phyloP scores from a whole-genome alignment of 768 basidiomycete species.

The Gloeophyllum trabeum region DNA sequence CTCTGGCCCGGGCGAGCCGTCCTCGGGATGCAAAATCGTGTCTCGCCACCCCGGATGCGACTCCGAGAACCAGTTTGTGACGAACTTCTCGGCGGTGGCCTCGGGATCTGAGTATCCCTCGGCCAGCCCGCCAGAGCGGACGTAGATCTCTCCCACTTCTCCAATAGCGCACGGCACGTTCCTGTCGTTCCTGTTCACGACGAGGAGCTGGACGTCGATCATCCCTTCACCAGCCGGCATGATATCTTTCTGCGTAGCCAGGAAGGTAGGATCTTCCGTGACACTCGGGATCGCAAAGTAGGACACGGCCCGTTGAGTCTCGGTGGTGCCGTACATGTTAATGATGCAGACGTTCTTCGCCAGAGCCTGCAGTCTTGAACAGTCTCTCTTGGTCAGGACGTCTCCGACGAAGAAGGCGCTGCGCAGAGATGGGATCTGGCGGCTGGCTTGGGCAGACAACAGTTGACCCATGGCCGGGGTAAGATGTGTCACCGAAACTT shows the following conservation, averaged over 20 bases:
- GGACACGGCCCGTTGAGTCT: conserved; percentile 97
- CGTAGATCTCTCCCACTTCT: conserved; percentile 98
- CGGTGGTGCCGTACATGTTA: conserved; percentile 99
- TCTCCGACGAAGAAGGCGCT: conserved; percentile 99
- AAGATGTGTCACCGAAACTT: conserved; percentile 92
- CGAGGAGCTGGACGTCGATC: conserved; percentile 94
- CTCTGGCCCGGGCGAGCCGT: conserved; percentile 50
- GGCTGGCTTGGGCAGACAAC: conserved; percentile 76
- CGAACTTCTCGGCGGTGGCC: conserved; percentile 86
- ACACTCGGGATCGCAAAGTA: conserved; percentile 91
- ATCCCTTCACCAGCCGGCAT: conserved; percentile 97
- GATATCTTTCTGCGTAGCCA: conserved; percentile 90
- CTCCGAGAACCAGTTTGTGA: conserved; percentile 81
- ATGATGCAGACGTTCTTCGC: conserved; percentile 89
- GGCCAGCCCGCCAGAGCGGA: conserved; percentile 89
- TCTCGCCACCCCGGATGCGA: conserved; percentile 44
- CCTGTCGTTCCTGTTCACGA: conserved; percentile 85
- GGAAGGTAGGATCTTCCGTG: conserved; percentile 76
- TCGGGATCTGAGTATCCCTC: conserved; percentile 87
- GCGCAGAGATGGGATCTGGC: conserved; percentile 73
- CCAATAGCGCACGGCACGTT: conserved; percentile 85
- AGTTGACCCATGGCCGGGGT: conserved; percentile 99
- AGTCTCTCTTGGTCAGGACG: conserved; percentile 95
- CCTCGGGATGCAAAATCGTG: conserved; percentile 52
- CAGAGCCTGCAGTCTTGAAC: conserved; percentile 84